phyloP scores from a whole-genome alignment of 164 flowering plant species.

The Paratinospora sagittata region DNA sequence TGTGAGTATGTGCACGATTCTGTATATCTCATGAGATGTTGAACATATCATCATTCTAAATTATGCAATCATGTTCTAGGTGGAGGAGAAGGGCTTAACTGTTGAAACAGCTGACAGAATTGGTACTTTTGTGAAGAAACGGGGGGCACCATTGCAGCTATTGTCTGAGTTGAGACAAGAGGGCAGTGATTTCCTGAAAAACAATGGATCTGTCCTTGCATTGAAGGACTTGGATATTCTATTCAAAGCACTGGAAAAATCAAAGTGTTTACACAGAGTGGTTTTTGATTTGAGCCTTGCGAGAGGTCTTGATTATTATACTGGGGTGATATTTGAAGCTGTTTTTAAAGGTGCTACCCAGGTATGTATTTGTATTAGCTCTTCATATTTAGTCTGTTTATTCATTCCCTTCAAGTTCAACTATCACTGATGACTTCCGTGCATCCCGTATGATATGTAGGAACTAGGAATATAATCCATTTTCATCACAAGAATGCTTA shows the following conservation, averaged over 20 bases:
- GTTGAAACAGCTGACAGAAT: slow-evolving; percentile 71
- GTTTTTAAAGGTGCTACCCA: slow-evolving; percentile 82
- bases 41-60: background rate
- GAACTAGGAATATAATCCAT: too few relatives aligned
- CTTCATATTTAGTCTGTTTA: background rate
- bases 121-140: slow-evolving; percentile 77
- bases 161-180: slow-evolving; percentile 56
- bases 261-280: slow-evolving; percentile 63
- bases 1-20: background rate
- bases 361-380: slow-evolving; percentile 31
- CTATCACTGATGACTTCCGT: background rate
- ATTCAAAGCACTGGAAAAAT: slow-evolving; percentile 64
- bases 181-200: slow-evolving; percentile 57
- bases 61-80: slow-evolving; percentile 30
- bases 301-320: slow-evolving; percentile 96
- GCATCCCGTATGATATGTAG: background rate
- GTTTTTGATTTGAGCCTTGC: slow-evolving; percentile 97
- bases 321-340: slow-evolving; percentile 96
- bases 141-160: slow-evolving; percentile 64
- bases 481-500: too few relatives aligned
- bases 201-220: slow-evolving; percentile 48
- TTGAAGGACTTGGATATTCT: slow-evolving; percentile 74
- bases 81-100: slow-evolving; percentile 76
- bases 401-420: background rate
- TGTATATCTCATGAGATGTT: background rate